Evolutionary conservation across 2,329 filamentous ascomycete species (phyloP), one percentile per base, ranked within the genome.

Genomic region (Rhinocladiella mackenziei): DNA sequence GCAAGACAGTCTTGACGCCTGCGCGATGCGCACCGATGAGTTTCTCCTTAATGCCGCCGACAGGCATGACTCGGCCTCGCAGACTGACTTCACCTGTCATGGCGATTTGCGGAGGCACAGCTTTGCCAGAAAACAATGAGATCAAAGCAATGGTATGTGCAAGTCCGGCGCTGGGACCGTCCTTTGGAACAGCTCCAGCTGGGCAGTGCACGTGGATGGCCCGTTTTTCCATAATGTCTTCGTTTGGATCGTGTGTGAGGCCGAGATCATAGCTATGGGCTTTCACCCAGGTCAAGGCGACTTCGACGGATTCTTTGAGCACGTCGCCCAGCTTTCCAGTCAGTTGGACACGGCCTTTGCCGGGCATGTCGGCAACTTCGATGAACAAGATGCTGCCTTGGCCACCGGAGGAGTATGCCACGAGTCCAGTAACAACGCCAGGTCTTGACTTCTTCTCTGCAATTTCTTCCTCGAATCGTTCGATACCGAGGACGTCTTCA

Each of bases 41-140:
- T 67, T 98, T 98, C 78, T 98, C 91, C 69, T 97, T 96, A 70
- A 98, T 97, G 13, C 92, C 92, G 40, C 92, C 92, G 25, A 98
- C 92, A 18, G 91, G 88, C 67, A 92, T 87, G 44, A 98, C 85
- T 54, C 89, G 81, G 15, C 92, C 92, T 30, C 92, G 80, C 18
- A 98, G 78, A 44, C 85, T 88, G 50, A 84, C 69, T 60, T 84
- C 81, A 6, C 81, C 81, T 0, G 92, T 98, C 92, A 98, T 98
- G 31, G 92, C 92, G 65, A 98, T 82, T 3, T 86, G 89, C 0
- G 91, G 87, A 29, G 91, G 87, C 3, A 98, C 89, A 18, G 85
- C 73, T 60, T 89, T 89, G 48, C 83, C 85, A 7, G 81, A 84
- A 65, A 98, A 95, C 13, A 98, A 74, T 1, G 86, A 92, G 60